Conservation (phyloP, 805 yeast genomes). For the Nakazawaea anatomiae region DNA sequence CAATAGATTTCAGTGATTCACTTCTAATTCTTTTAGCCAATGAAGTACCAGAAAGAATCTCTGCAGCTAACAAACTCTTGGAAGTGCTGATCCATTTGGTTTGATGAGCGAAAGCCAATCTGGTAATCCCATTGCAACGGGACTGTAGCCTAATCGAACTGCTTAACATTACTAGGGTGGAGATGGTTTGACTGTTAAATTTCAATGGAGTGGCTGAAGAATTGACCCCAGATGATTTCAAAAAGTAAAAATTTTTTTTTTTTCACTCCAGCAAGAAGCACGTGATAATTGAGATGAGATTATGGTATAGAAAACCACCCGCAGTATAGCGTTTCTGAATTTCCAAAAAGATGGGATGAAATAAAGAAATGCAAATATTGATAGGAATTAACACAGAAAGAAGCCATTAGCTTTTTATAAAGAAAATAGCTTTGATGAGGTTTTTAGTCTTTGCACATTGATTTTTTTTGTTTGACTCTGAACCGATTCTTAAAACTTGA, state of each 20-base stretch:
- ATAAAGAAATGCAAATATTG: no score
- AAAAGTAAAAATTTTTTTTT: no score
- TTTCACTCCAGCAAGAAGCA: background rate
- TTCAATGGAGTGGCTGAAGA: no score
- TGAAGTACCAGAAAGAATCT: slow-evolving; percentile 39
- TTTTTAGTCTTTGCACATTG: no score
- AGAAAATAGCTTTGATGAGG: no score
- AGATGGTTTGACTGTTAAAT: background rate
- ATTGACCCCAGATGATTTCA: background rate
- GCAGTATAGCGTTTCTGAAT: no score
- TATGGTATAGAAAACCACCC: no score
- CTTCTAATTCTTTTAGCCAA: slow-evolving; percentile 38
- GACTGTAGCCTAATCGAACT: background rate
- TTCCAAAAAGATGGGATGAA: no score
- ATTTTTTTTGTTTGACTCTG: no score
- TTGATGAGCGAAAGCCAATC: background rate
- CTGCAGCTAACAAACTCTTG: slow-evolving; percentile 17
- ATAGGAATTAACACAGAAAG: no score
- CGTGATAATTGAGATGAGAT: background rate
- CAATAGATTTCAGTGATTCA: slow-evolving; percentile 37
- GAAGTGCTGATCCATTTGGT: slow-evolving; percentile 14
- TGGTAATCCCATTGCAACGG: background rate
- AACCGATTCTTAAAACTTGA: no score
- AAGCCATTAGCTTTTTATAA: no score
- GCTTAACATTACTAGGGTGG: background rate